Conservation (phyloP, 495 filamentous ascomycete species). For the Podospora bellae-mahoneyi region DNA sequence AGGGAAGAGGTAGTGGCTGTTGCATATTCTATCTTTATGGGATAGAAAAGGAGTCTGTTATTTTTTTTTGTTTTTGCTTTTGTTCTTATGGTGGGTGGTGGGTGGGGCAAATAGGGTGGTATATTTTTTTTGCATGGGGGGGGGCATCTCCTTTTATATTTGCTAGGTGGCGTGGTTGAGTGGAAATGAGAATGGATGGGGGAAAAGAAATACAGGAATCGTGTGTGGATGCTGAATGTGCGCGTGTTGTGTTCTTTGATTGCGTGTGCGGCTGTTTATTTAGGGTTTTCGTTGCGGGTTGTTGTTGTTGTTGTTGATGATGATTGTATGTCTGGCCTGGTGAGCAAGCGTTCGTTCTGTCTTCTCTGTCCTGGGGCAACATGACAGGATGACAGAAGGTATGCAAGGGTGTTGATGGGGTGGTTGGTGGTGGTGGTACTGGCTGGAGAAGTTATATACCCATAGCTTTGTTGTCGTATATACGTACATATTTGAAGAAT, state of each 20-base stretch:
- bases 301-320: background rate
- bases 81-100: too few species aligned
- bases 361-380: background rate
- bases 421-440: background rate
- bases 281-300: background rate
- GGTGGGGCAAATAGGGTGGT: background rate
- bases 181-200: too few species aligned
- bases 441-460: background rate
- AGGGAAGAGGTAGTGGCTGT: background rate
- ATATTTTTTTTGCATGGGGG: background rate
- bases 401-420: background rate
- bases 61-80: background rate
- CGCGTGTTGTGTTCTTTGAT: background rate
- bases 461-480: background rate
- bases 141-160: too few species aligned
- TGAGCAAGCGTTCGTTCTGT: background rate
- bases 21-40: background rate
- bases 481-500: background rate
- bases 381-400: background rate
- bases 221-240: background rate
- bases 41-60: background rate
- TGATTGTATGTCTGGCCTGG: background rate
- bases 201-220: background rate
- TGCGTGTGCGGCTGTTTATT: background rate
- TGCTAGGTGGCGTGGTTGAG: background rate